Conservation (phyloP, 352 stramenopile genomes). For the Phytophthora pinifolia region DNA sequence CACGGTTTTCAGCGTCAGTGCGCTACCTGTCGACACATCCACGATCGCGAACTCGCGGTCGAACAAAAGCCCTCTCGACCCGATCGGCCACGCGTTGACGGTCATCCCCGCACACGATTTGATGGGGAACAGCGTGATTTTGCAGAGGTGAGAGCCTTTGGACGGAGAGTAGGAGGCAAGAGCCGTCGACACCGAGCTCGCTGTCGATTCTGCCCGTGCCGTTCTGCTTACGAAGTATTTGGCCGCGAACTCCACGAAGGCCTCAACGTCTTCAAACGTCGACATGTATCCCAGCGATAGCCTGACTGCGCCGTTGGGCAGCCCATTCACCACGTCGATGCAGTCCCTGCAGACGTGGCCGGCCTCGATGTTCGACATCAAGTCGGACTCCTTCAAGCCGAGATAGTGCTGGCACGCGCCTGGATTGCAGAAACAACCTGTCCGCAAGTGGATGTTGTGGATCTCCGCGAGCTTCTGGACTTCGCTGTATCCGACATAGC, state of each 20-base stretch:
- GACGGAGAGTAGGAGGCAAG: neutral
- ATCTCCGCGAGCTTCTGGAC: conserved; percentile 68
- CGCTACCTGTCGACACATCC: conserved; percentile 45
- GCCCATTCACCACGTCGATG: conserved; percentile 64
- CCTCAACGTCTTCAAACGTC: conserved; percentile 61
- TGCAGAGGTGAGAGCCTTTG: conserved; percentile 34
- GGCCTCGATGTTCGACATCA: conserved; percentile 53
- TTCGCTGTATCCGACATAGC: conserved; percentile 71
- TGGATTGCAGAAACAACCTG: conserved; percentile 82
- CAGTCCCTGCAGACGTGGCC: conserved; percentile 73
- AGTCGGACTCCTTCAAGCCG: conserved; percentile 45
- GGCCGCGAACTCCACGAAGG: conserved; percentile 48
- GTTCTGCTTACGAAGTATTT: conserved; percentile 62
- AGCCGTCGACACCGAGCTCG: neutral
- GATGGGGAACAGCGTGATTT: conserved; percentile 72
- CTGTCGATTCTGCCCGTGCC: conserved; percentile 6
- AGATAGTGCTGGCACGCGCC: conserved; percentile 74
- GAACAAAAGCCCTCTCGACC: conserved; percentile 57
- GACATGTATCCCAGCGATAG: conserved; percentile 81
- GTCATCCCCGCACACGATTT: conserved; percentile 73
- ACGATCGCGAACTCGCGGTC: conserved; percentile 80
- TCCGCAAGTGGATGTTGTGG: conserved; percentile 70
- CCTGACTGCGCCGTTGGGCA: conserved; percentile 67
- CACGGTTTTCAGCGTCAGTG: conserved; percentile 58
- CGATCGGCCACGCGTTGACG: conserved; percentile 60